Evolutionary conservation across 768 basidiomycete species (phyloP), one percentile per base, ranked within the genome.

Genomic region (Amyloporia xantha): DNA sequence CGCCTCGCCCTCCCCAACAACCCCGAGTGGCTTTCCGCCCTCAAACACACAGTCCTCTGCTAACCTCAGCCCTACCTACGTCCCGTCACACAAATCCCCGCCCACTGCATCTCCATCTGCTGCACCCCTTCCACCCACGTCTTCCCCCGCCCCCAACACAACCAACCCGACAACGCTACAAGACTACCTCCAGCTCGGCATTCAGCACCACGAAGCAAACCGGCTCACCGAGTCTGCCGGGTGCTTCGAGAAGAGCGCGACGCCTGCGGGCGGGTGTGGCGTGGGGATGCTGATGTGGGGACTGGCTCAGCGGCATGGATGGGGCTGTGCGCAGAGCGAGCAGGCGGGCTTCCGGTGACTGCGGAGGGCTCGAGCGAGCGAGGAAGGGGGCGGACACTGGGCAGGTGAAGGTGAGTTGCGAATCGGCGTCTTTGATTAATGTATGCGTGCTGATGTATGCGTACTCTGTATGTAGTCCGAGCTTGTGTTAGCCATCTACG

Each of bases 241-340:
- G 21, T 88, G 72, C 64, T 91, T 91, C 61, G 88, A 91, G 68
- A 76, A 75, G 66, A 80, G 82, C 40, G 89, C 89, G 10, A 86
- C 71, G 46, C 70, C 78, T 52, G 68, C 73, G 44, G 91, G 91
- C 1, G 92, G 90, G 1, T 91, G 86, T 59, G 85, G 84, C 1
- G 81, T 90, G 3, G 92, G 92, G 15, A 93, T 92, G 90, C 66
- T 94, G 51, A 91, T 95, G 87, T 93, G 86, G 77, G 92, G 91
- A 0, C 68, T 95, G 36, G 72, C 89, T 24, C 68, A 92, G 58
- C 72, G 91, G 44, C 88, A 91, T 62, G 91, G 91, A 1, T 95
- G 92, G 91, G 92, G 91, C 2, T 81, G 82, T 55, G 68, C 74
- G 61, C 83, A 86, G 74, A 81, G 91, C 57, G 89, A 92, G 64